Conservation (phyloP, 768 basidiomycete species). For the Cantharellus anzutake region DNA sequence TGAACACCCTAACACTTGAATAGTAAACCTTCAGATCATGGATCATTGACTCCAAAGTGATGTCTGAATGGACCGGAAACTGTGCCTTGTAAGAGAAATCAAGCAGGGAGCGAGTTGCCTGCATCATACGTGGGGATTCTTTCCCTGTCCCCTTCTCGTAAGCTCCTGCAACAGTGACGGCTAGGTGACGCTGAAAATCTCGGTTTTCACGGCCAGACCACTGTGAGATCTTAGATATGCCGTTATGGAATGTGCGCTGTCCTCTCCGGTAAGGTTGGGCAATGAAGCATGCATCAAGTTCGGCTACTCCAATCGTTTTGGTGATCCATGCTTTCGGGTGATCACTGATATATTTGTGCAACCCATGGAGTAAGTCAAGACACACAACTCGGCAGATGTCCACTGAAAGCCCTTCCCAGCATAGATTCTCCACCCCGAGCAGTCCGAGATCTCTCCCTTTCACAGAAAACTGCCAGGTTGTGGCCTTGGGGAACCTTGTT, state of each 20-base stretch:
- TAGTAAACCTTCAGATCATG: no score
- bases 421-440: not conserved
- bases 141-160: no score
- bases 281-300: not conserved
- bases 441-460: not conserved
- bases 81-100: conserved; percentile 25
- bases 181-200: not conserved
- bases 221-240: not conserved
- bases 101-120: conserved; percentile 15
- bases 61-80: conserved; percentile 17
- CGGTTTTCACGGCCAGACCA: conserved; percentile 7
- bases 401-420: not conserved
- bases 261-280: not conserved
- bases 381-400: not conserved
- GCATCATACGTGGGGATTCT: not conserved
- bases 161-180: conserved; percentile 2
- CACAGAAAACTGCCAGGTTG: conserved; percentile 19
- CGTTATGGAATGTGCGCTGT: not conserved
- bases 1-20: no score
- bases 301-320: not conserved
- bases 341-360: not conserved
- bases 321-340: not conserved
- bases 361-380: not conserved
- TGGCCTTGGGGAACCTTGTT: conserved; percentile 21
- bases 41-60: conserved; percentile 16